These are phyloP conservation scores for Yamadazyma sp. DNA, from an alignment of 1,139 yeast species.

Conservation along the genomic window DNA sequence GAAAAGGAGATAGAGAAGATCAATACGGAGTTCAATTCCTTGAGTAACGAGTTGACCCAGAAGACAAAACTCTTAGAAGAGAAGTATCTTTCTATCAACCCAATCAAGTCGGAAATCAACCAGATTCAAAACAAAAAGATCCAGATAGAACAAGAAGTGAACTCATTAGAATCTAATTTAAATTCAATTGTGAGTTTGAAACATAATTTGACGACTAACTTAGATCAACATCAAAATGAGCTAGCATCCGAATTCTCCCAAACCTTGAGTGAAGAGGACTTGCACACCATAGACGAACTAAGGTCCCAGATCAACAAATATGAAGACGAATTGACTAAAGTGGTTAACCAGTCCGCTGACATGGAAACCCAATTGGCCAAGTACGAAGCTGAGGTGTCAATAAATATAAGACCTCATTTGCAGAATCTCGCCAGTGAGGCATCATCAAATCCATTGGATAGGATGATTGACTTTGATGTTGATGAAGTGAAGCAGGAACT, in stretches of 20 bases:
- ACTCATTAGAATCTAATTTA: conserved; percentile 22
- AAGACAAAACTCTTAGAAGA: conserved; percentile 38
- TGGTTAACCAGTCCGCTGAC: conserved; percentile 45
- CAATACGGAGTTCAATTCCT: conserved; percentile 27
- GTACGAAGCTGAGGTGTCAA: conserved; percentile 57
- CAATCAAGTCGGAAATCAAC: conserved; percentile 41
- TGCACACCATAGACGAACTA: conserved; percentile 36
- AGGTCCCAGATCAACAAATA: conserved; percentile 36
- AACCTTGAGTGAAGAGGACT: conserved; percentile 45
- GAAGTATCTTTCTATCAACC: conserved; percentile 41
- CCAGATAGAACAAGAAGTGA: conserved; percentile 43
- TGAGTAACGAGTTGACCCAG: conserved; percentile 47
- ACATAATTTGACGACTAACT: conserved; percentile 27
- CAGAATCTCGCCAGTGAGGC: conserved; percentile 25
- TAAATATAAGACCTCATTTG: conserved; percentile 40
- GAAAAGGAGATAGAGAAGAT: conserved; percentile 22
- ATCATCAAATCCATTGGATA: conserved; percentile 19
- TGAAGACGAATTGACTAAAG: conserved; percentile 42
- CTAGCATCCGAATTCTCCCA: conserved; percentile 53
- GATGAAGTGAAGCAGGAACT: conserved; percentile 34
- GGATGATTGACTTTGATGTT: conserved; percentile 39
- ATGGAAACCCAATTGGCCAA: conserved; percentile 53
- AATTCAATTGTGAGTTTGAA: conserved; percentile 25
- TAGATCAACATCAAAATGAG: conserved; percentile 51
- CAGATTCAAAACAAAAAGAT: conserved; percentile 40